Evolutionary conservation across 1,139 yeast genomes (phyloP), one percentile per base, ranked within the genome.

Genomic region (Suhomyces yuchorum): DNA sequence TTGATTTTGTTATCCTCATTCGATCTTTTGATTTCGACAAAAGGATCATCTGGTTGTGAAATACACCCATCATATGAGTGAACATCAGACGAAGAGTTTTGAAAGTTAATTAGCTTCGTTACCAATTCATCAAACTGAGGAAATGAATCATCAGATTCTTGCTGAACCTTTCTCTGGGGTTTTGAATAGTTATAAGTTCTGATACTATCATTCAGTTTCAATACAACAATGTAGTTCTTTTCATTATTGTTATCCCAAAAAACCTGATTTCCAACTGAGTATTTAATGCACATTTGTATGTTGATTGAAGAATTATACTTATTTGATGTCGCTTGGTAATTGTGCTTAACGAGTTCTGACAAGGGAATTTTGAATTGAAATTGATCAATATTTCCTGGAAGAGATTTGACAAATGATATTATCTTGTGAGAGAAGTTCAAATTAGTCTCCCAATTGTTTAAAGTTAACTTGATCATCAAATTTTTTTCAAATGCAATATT

Each of bases 401-500:
- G 56, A 37, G 68, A 64, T 49, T 63, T 64, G 37, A 62, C 57
- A 52, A 60, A 71, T 2, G 56, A 37, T 34, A 54, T 42, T 30
- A 48, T 46, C 24, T 49, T 47, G 41, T 67, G 64, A 38, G 65
- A 63, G 50, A 69, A 63, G 28, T 64, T 61, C 43, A 68, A 56
- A 44, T 59, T 62, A 9, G 72, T 61, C 42, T 61, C 56, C 80
- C 80, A 75, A 47, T 63, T 59, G 53, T 74, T 67, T 46, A 68
- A 61, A 3, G 78, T 66, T 48, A 74, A 55, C 55, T 75, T 75
- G 39, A 74, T 56, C 39, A 61, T 59, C 37, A 75, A 53, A 11
- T 52, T 53, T 58, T 75, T 75, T 51, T 73, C 76, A 54, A 63
- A 74, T 8, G 71, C 72, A 36, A 74, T 53, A 56, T 75, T 75